Conservation (phyloP, 805 yeast species). For the Candida andamanensis region DNA sequence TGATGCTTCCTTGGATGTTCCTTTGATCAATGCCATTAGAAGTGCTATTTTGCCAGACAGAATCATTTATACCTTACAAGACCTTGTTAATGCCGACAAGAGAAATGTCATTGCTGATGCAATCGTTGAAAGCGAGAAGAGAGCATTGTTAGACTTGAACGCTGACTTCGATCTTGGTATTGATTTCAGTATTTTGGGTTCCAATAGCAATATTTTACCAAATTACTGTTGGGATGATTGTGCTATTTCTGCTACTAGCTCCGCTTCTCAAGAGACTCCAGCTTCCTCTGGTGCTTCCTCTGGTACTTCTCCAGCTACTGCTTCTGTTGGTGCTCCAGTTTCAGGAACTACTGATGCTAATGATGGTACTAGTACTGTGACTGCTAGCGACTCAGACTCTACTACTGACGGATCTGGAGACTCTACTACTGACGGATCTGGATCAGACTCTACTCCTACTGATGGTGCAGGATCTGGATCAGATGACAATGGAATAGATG, state of each 20-base stretch:
- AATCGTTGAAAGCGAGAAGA: slow-evolving; percentile 5
- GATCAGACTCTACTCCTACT: slow-evolving; percentile 7
- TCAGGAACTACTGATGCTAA: slow-evolving; percentile 8
- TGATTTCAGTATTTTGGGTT: slow-evolving; percentile 6
- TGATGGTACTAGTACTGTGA: slow-evolving; percentile 2
- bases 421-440: slow-evolving; percentile 11
- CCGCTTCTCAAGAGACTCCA: slow-evolving; percentile 4
- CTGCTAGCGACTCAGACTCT: slow-evolving; percentile 3
- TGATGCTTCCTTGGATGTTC: slow-evolving; percentile 6
- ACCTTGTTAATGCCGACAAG: slow-evolving; percentile 6
- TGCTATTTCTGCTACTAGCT: slow-evolving; percentile 2
- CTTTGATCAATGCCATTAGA: slow-evolving; percentile 4
- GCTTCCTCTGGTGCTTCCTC: slow-evolving; percentile 1
- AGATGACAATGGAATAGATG: slow-evolving; percentile 1
- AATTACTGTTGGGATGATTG: slow-evolving; percentile 14
- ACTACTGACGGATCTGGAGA: slow-evolving; percentile 3
- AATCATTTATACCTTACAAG: slow-evolving; percentile 5
- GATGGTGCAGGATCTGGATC: slow-evolving; percentile 2
- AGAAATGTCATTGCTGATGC: slow-evolving; percentile 5
- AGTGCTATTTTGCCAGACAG: slow-evolving; percentile 8
- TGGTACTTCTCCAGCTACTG: slow-evolving; percentile 6
- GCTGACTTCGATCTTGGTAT: slow-evolving; percentile 3
- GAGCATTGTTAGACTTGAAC: slow-evolving; percentile 8
- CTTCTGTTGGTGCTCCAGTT: slow-evolving; percentile 15
- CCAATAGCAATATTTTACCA: slow-evolving; percentile 11